Conservation (phyloP, 495 filamentous ascomycete genomes). For the Aspergillus ostianus region DNA sequence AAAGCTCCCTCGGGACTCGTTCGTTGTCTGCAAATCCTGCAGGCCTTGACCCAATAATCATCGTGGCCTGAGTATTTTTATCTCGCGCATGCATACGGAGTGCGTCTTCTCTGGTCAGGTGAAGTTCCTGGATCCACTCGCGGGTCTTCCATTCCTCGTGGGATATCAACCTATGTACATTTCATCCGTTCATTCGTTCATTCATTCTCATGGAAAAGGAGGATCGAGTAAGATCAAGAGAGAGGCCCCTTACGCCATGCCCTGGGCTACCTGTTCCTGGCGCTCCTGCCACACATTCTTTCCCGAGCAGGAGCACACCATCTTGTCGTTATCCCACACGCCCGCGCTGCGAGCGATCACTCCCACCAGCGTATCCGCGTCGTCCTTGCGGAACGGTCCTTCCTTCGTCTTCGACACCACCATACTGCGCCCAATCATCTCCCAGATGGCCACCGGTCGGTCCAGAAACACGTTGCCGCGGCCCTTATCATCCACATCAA, state of each 20-base stretch:
- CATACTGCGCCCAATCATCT: slow-evolving; percentile 89
- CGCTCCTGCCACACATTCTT: slow-evolving; percentile 98
- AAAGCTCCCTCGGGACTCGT: slow-evolving; percentile 8
- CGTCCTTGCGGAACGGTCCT: slow-evolving; percentile 59
- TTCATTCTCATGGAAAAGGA: neutral
- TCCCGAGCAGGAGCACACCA: slow-evolving; percentile 88
- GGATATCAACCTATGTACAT: neutral
- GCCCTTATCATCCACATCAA: slow-evolving; percentile 63
- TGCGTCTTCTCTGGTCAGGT: slow-evolving; percentile 2
- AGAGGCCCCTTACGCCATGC: slow-evolving; percentile 61
- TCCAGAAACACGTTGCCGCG: slow-evolving; percentile 76
- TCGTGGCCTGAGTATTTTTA: neutral
- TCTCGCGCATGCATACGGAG: slow-evolving; percentile 3
- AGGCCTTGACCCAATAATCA: slow-evolving; percentile 1
- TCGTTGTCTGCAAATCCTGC: slow-evolving; percentile 1
- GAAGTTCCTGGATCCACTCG: neutral
- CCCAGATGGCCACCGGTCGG: slow-evolving; percentile 83
- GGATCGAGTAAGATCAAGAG: neutral
- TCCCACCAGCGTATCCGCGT: slow-evolving; percentile 80
- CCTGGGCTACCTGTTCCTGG: slow-evolving; percentile 80
- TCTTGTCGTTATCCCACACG: slow-evolving; percentile 98
- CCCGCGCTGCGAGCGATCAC: slow-evolving; percentile 93
- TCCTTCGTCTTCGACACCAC: slow-evolving; percentile 62
- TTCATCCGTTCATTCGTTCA: neutral
- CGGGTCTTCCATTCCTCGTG: neutral